Percentiles rank a stretch among this genome's conserved stretches.
Evolutionary conservation across 495 filamentous ascomycete species (phyloP).

Genomic region (Sporormia fimetaria): DNA sequence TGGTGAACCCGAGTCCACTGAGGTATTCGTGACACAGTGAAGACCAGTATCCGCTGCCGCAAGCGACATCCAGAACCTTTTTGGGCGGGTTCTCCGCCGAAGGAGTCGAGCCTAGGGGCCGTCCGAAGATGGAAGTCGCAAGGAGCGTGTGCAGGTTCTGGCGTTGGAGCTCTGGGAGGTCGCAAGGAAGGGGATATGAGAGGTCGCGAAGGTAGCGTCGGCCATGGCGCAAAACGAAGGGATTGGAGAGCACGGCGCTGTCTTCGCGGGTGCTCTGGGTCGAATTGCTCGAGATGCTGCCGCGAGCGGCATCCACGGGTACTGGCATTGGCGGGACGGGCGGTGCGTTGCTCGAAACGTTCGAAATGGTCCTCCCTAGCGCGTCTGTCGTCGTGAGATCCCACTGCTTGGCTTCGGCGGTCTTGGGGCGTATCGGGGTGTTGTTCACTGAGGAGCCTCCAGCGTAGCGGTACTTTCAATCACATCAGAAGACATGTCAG

Average conservation of each 20-base stretch:
- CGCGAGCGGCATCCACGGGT: conserved; percentile 22
- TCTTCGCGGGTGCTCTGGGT: conserved; percentile 24
- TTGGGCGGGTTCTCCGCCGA: conserved; percentile 54
- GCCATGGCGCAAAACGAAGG: conserved; percentile 62
- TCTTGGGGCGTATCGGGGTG: conserved; percentile 16
- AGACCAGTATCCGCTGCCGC: conserved; percentile 84
- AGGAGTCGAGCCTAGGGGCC: conserved; percentile 61
- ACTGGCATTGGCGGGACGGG: conserved; percentile 7
- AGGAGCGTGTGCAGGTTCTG: conserved; percentile 78
- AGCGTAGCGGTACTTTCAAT: conserved; percentile 22
- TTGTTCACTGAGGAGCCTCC: conserved; percentile 15
- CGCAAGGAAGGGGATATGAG: conserved; percentile 76
- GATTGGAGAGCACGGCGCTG: conserved; percentile 26
- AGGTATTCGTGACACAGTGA: conserved; percentile 73
- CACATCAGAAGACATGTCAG: conserved; percentile 16
- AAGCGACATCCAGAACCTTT: conserved; percentile 76
- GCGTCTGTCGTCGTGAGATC: conserved; percentile 25
- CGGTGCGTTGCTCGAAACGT: conserved; percentile 15
- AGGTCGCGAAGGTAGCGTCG: conserved; percentile 74
- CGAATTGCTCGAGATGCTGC: conserved; percentile 25
- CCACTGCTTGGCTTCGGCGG: conserved; percentile 23
- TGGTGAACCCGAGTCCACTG: conserved; percentile 40
- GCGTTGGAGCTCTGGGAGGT: conserved; percentile 75
- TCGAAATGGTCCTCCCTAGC: conserved; percentile 23
- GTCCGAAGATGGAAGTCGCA: conserved; percentile 67